phyloP scores from a whole-genome alignment of 23 red algal genomes.

The Gracilariopsis chorda region DNA sequence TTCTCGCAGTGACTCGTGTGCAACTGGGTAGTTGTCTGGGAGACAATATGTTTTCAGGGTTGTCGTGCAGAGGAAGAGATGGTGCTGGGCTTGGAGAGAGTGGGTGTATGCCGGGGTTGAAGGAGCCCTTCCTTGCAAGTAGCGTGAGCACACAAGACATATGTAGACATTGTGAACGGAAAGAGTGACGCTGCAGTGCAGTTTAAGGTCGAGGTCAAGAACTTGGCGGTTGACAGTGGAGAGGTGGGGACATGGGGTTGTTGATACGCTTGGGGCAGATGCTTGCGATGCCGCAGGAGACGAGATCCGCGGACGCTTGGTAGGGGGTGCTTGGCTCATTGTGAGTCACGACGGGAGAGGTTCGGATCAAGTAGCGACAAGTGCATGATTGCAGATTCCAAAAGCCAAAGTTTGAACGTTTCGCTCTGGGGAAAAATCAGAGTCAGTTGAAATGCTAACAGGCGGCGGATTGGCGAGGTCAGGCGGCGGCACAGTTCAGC shows the following conservation, averaged over 20 bases:
- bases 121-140: conserved; percentile 66
- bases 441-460: too few relatives aligned
- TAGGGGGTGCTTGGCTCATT: too few relatives aligned
- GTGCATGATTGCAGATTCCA: too few relatives aligned
- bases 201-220: conserved; percentile 63
- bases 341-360: too few relatives aligned
- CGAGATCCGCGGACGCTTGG: not conserved
- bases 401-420: too few relatives aligned
- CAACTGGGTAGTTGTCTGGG: conserved; percentile 51
- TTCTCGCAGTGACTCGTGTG: conserved; percentile 13
- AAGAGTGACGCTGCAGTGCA: conserved; percentile 63
- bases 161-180: conserved; percentile 76
- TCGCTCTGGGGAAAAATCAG: too few relatives aligned
- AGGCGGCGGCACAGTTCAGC: too few relatives aligned
- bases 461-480: too few relatives aligned
- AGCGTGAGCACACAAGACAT: conserved; percentile 75
- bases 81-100: conserved; percentile 55
- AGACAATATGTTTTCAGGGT: conserved; percentile 53
- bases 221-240: conserved; percentile 25
- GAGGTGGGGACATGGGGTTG: conserved; percentile 3
- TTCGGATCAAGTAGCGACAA: too few relatives aligned
- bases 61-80: conserved; percentile 63
- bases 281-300: not conserved
- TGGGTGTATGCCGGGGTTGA: conserved; percentile 74
- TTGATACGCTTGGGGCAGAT: not conserved